Percentiles rank a stretch among this genome's conserved stretches.
phyloP scores from a whole-genome alignment of 2,329 filamentous ascomycete species.

The Mycosphaerella sp. region DNA sequence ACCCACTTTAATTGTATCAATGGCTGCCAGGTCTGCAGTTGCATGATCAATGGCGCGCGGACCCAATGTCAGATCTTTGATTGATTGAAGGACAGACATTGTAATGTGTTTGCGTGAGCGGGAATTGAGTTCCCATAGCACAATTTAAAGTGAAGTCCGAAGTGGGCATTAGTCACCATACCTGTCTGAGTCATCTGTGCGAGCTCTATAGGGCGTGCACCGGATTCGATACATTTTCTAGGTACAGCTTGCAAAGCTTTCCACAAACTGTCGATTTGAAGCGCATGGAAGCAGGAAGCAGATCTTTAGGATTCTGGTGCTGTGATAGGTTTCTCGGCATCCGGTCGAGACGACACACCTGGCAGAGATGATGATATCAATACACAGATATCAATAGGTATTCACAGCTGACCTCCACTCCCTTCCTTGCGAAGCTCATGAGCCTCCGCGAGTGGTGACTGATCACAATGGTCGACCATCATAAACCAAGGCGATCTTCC shows the following conservation, averaged over 20 bases:
- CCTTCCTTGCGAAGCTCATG: background rate
- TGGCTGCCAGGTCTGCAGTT: constrained; percentile 4
- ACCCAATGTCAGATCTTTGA: background rate
- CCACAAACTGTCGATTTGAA: background rate
- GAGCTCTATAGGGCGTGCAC: background rate
- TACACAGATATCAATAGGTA: too few species aligned
- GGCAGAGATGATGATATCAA: too few species aligned
- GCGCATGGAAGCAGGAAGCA: too few species aligned
- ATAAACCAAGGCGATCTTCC: constrained; percentile 2
- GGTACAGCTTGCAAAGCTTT: background rate
- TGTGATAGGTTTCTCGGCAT: too few species aligned
- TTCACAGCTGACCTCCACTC: background rate
- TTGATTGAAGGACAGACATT: background rate
- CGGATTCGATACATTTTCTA: background rate
- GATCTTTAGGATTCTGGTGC: background rate
- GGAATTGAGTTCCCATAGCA: background rate
- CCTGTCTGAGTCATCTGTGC: background rate
- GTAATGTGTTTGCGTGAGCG: background rate
- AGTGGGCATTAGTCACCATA: background rate
- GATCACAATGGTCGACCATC: constrained; percentile 1
- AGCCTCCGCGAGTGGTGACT: background rate
- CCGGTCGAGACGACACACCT: too few species aligned
- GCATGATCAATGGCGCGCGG: background rate
- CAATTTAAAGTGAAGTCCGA: background rate
- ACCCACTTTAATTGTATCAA: constrained; percentile 29